Evolutionary conservation across 768 basidiomycete genomes (phyloP), one percentile per base, ranked within the genome.

Genomic region (Termitomyces sp.): DNA sequence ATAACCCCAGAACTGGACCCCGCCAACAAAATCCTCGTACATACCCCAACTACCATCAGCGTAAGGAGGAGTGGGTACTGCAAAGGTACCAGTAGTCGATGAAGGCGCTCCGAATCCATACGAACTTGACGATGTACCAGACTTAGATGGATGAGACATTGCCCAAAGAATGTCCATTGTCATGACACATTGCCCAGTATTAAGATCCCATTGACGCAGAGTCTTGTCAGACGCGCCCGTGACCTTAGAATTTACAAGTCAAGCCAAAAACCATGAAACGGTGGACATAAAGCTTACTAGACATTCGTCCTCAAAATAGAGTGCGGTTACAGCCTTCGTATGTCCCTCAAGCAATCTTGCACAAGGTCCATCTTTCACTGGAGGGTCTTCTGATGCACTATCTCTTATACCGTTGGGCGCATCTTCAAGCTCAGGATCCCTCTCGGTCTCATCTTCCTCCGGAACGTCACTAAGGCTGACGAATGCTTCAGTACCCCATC

Each of bases 161-260:
- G 96, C 97, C 97, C 97, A 99, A 26, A 99, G 85, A 62, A 99
- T 97, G 72, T 99, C 97, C 97, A 99, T 99, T 24, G 96, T 96
- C 78, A 97, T 88, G 47, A 98, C 88, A 72, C 97, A 99, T 77
- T 98, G 97, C 7, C 96, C 97, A 0, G 97, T 98, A 20, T 83
- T 84, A 54, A 98, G 83, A 68, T 98, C 97, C 97, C 97, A 99
- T 69, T 98, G 96, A 3, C 97, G 91, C 55, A 99, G 81, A 0
- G 97, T 99, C 73, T 98, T 98, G 75, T 99, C 97, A 4, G 92
- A 94, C 5, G 97, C 96, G 34, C 97, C 97, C 8, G 95, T 98
- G 13, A 98, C 92, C 94, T 95, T 63, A 12, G 56, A 58, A 53
- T n/a, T 52, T 59, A 55, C 50, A 66, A 33, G 69, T 67, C 53